Evolutionary conservation across 2,329 filamentous ascomycete species (phyloP), one percentile per base, ranked within the genome.

Genomic region (Thielaviopsis punctulata): DNA sequence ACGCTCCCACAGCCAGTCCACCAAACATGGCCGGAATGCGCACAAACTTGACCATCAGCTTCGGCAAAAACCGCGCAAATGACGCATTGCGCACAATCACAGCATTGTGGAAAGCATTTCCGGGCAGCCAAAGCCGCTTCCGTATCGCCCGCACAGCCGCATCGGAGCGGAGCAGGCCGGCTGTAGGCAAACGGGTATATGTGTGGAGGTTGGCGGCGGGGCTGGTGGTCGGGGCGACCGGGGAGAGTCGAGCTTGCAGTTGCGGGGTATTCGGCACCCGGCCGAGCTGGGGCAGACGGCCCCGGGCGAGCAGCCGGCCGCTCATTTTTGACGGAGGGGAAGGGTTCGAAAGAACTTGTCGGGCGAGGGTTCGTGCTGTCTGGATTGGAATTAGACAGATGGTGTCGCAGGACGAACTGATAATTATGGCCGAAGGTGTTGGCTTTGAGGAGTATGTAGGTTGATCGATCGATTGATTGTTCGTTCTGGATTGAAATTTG

Each of bases 11-110:
- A 62, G 88, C 86, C 46, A 89, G 77, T 43, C 87, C 88, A 43
- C 90, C 92, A 61, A 95, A 89, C 69, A 95, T 83, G 54, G 92
- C 92, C 19, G 92, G 92, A 52, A 95, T 73, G 53, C 88, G 80
- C 33, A 82, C 76, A 59, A 98, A 83, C 70, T 95, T 98, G 62
- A 92, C 68, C n/a, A 92, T 80, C 49, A 98, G 73, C 64, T 86
- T 90, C 1, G 93, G 93, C 27, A 98, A 70, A 55, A 82, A 72
- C 48, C 79, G 71, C 44, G 68, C 75, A 60, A 82, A 83, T 6
- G 79, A 82, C 22, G 73, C 78, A 63, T 81, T 82, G 53, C 79
- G 73, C 9, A 74, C 72, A 47, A 72, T 69, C 46, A 82, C 79
- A 36, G 76, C 75, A 70, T 95, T 93, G 66, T 95, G 89, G 59